Evolutionary conservation across 352 stramenopile species (phyloP).

Genomic region (Pythium apleroticum): DNA sequence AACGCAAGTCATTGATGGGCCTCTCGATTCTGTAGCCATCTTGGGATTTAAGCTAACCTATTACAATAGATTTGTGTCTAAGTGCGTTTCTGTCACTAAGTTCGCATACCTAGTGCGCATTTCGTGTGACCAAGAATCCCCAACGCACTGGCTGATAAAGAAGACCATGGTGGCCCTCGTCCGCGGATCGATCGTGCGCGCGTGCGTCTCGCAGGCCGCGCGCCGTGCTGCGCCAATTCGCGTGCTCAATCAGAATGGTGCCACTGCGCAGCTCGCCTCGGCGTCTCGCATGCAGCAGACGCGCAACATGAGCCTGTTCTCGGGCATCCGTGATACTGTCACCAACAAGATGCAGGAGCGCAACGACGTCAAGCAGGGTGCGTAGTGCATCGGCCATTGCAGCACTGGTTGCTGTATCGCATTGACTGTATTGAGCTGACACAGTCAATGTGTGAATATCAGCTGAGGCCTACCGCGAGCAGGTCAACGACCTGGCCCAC

Average conservation of each 20-base stretch:
- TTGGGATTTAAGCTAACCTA: background rate
- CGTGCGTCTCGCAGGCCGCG: conserved; percentile 14
- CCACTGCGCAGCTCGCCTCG: conserved; percentile 1
- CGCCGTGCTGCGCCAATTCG: conserved; percentile 18
- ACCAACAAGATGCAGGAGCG: conserved; percentile 78
- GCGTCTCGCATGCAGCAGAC: conserved; percentile 30
- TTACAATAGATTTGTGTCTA: background rate
- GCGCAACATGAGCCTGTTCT: conserved; percentile 75
- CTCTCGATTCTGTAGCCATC: background rate
- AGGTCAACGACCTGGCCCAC: conserved; percentile 70
- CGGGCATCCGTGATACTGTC: conserved; percentile 68
- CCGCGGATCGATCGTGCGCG: conserved; percentile 20
- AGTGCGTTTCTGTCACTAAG: background rate
- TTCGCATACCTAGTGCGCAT: conserved; percentile 3
- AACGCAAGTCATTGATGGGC: background rate
- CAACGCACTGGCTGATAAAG: conserved; percentile 2
- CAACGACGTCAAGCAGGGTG: conserved; percentile 79
- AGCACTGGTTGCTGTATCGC: background rate
- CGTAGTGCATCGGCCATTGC: background rate
- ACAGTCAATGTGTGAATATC: background rate
- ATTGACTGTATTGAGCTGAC: background rate
- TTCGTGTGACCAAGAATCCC: conserved; percentile 18
- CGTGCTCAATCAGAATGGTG: background rate
- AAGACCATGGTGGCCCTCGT: conserved; percentile 22
- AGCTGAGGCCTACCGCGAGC: conserved; percentile 77